These are phyloP conservation scores for Lepiota venenata DNA, from an alignment of 768 basidiomycete species.

Conservation along the genomic window DNA sequence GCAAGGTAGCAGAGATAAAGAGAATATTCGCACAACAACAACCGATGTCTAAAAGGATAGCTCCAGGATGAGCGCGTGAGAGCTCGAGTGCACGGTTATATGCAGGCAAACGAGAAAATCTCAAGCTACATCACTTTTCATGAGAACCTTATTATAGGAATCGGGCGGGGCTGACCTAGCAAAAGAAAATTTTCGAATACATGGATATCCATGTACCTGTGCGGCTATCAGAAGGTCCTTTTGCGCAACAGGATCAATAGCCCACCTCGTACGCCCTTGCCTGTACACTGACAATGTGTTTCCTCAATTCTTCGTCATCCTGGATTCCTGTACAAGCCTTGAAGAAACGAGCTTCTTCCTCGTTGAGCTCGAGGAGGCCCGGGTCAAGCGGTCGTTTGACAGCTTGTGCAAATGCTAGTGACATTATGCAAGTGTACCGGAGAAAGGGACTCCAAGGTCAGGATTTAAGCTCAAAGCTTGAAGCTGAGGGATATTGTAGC, in stretches of 20 bases:
- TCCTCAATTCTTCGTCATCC: conserved; percentile 32
- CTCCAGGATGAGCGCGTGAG: conserved; percentile 17
- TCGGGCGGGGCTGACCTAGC: conserved; percentile 19
- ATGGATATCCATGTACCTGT: conserved; percentile 33
- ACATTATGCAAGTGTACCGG: too few relatives aligned
- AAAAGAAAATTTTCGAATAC: conserved; percentile 34
- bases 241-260: background rate
- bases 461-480: too few relatives aligned
- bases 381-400: conserved; percentile 19
- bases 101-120: conserved; percentile 30
- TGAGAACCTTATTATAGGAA: background rate
- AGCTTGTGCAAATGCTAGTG: too few relatives aligned
- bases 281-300: conserved; percentile 34
- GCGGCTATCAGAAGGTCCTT: background rate
- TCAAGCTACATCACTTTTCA: conserved; percentile 17
- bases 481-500: too few relatives aligned
- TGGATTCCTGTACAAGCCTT: conserved; percentile 30
- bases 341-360: conserved; percentile 32
- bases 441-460: background rate
- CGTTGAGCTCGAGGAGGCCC: conserved; percentile 22
- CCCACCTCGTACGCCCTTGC: conserved; percentile 27
- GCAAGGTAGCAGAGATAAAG: background rate
- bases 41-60: conserved; percentile 38
- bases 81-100: conserved; percentile 29
- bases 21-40: conserved; percentile 33